Percentiles rank a stretch among this genome's conserved stretches.
Evolutionary conservation across 2,329 filamentous ascomycete species (phyloP).

Genomic region (Penicillium sp.): DNA sequence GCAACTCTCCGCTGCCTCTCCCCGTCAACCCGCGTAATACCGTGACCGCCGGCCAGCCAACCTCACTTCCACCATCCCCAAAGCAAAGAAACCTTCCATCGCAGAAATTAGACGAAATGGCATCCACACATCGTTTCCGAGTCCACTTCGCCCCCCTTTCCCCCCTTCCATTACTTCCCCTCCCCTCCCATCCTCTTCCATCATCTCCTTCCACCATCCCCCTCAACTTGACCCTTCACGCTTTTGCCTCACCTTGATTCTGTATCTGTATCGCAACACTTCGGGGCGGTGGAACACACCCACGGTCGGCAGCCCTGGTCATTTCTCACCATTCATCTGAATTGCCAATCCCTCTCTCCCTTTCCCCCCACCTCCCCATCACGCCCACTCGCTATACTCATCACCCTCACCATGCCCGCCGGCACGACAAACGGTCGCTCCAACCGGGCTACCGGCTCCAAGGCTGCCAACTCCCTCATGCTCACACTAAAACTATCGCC

Average conservation of each 20-base stretch:
- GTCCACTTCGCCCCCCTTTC: constrained; percentile 20
- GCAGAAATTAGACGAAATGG: constrained; percentile 29
- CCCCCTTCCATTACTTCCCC: constrained; percentile 16
- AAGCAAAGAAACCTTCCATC: neutral
- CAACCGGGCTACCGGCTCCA: constrained; percentile 35
- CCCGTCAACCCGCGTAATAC: too few species aligned
- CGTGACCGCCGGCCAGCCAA: too few species aligned
- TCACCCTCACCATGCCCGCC: constrained; percentile 25
- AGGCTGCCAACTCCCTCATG: constrained; percentile 26
- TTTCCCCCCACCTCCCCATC: neutral
- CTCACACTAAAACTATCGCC: constrained; percentile 47
- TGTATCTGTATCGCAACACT: constrained; percentile 22
- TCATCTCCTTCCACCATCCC: constrained; percentile 31
- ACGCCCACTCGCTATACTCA: neutral
- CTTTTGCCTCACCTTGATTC: constrained; percentile 37
- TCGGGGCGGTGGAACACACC: constrained; percentile 22
- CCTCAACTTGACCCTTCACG: constrained; percentile 30
- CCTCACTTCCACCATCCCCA: neutral
- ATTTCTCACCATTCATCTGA: constrained; percentile 4
- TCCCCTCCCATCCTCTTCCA: constrained; percentile 15
- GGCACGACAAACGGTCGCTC: constrained; percentile 41
- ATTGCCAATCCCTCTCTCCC: constrained; percentile 6
- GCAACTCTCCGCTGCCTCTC: too few species aligned
- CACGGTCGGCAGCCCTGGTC: constrained; percentile 24
- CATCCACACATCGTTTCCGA: constrained; percentile 25